These are phyloP conservation scores for Erythrophleum ivorense DNA, from an alignment of 331 rosid species.

Conservation along the genomic window DNA sequence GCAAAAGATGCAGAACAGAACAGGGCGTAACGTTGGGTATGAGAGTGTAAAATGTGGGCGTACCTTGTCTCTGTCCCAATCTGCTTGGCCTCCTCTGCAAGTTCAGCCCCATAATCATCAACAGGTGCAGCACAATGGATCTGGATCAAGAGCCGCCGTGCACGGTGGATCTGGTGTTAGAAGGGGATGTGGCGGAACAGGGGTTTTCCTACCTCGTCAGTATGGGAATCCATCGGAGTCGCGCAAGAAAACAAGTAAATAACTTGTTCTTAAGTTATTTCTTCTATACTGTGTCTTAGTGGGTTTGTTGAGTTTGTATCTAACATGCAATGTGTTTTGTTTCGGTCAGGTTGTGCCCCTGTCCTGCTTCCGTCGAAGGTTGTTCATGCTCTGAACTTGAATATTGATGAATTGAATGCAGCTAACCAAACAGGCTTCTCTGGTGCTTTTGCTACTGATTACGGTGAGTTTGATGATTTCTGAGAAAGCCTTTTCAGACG, in stretches of 20 bases:
- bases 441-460: conserved; percentile 42
- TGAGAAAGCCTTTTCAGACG: not conserved
- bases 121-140: conserved; percentile 21
- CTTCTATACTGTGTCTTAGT: not conserved
- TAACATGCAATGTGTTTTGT: not conserved
- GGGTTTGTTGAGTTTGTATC: not conserved
- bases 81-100: conserved; percentile 62
- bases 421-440: conserved; percentile 31
- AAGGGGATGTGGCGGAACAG: conserved; percentile 81
- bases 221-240: conserved; percentile 57
- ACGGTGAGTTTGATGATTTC: conserved; percentile 44
- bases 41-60: conserved; percentile 45
- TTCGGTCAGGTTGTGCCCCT: conserved; percentile 36
- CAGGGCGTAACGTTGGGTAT: conserved; percentile 38
- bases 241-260: conserved; percentile 66
- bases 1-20: conserved; percentile 46
- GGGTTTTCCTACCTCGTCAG: conserved; percentile 89
- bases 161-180: conserved; percentile 58
- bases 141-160: conserved; percentile 43
- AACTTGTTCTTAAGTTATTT: not conserved
- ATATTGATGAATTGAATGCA: conserved; percentile 35
- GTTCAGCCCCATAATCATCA: conserved; percentile 44
- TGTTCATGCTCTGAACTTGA: conserved; percentile 46
- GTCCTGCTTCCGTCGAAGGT: conserved; percentile 47
- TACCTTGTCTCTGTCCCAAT: conserved; percentile 41